Conservation (phyloP, 148 eudicot genomes). For the Agrostemma githago region DNA sequence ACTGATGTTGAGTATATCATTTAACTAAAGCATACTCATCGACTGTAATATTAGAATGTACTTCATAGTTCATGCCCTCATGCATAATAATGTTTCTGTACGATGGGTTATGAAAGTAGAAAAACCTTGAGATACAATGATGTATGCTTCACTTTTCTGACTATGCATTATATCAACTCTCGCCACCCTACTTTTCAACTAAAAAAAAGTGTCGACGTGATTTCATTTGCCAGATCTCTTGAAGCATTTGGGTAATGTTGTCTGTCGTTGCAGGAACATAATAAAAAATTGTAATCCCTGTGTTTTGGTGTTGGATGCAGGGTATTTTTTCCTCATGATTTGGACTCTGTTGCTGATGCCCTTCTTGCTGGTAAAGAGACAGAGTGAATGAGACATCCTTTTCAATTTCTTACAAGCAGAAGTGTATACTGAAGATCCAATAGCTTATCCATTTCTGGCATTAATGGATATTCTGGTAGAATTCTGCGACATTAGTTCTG, state of each 20-base stretch:
- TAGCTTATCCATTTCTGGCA: background rate
- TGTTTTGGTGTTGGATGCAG: slow-evolving; percentile 34
- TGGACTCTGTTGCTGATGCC: slow-evolving; percentile 92
- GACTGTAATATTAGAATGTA: background rate
- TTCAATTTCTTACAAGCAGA: background rate
- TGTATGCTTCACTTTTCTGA: background rate
- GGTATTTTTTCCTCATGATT: slow-evolving; percentile 88
- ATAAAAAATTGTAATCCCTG: background rate
- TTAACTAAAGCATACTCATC: background rate
- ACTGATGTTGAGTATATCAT: background rate
- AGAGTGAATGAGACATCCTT: slow-evolving; percentile 22
- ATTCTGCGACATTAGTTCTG: background rate
- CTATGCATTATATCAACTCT: background rate
- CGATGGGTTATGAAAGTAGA: background rate
- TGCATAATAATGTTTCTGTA: background rate
- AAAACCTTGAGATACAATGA: background rate
- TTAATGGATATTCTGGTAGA: background rate
- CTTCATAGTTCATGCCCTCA: background rate
- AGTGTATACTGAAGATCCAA: background rate
- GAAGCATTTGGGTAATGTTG: too few relatives aligned
- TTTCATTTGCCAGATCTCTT: background rate
- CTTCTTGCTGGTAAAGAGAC: slow-evolving; percentile 47
- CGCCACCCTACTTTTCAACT: too few relatives aligned
- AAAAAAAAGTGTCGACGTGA: too few relatives aligned
- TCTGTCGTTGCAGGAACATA: too few relatives aligned